phyloP scores from a whole-genome alignment of 2,329 filamentous ascomycete species.

The Colletotrichum salicis region DNA sequence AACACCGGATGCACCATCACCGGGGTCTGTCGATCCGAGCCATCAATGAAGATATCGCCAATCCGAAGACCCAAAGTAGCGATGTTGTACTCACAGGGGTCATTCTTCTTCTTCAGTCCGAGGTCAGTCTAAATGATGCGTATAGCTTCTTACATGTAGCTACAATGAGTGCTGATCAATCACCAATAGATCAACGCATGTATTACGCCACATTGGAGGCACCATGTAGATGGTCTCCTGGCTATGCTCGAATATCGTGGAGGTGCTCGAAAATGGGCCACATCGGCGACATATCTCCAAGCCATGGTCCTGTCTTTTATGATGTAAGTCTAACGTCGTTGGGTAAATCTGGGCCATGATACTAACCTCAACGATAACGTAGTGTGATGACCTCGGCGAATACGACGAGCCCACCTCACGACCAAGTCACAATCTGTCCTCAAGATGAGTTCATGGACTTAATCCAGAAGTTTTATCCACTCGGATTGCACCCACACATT shows the following conservation, averaged over 20 bases:
- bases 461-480: slow-evolving; percentile 38
- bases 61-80: slow-evolving; percentile 21
- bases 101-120: slow-evolving; percentile 26
- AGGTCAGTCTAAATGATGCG: slow-evolving; percentile 1
- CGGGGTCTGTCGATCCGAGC: slow-evolving; percentile 33
- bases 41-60: slow-evolving; percentile 31
- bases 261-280: slow-evolving; percentile 11
- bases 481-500: slow-evolving; percentile 39
- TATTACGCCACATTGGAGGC: slow-evolving; percentile 25
- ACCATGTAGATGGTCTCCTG: slow-evolving; percentile 33
- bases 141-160: neutral
- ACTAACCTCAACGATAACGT: neutral
- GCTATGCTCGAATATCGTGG: slow-evolving; percentile 31
- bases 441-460: slow-evolving; percentile 42
- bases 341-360: neutral
- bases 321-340: neutral
- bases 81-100: slow-evolving; percentile 32
- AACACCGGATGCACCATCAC: slow-evolving; percentile 31
- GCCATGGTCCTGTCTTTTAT: slow-evolving; percentile 13
- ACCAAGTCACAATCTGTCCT: slow-evolving; percentile 40
- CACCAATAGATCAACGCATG: slow-evolving; percentile 26
- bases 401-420: slow-evolving; percentile 48
- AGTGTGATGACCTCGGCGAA: slow-evolving; percentile 48
- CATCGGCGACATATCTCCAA: neutral
- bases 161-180: neutral